These are phyloP conservation scores for Sphaerulina populicola DNA, from an alignment of 2,329 filamentous ascomycete genomes.

Conservation along the genomic window DNA sequence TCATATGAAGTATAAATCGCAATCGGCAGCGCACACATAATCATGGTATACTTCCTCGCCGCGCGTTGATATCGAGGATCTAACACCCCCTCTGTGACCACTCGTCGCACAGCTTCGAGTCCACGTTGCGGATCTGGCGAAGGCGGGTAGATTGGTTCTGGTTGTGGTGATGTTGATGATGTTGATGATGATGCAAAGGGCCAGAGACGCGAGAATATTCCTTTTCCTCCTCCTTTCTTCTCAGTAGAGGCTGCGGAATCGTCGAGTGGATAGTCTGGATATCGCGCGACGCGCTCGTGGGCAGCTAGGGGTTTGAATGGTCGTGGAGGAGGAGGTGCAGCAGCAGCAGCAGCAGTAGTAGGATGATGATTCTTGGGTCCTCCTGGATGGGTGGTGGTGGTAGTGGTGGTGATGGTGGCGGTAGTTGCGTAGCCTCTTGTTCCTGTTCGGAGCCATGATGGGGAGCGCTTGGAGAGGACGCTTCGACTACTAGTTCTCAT, in stretches of 20 bases:
- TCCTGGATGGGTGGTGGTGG: neutral
- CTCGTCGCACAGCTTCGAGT: slow-evolving; percentile 18
- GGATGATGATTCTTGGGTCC: no score
- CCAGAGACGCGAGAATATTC: slow-evolving; percentile 9
- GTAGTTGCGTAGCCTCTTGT: slow-evolving; percentile 1
- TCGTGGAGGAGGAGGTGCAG: slow-evolving; percentile 6
- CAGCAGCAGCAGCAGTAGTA: neutral
- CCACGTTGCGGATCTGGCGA: slow-evolving; percentile 19
- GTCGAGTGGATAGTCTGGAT: neutral
- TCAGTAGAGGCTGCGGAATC: no score
- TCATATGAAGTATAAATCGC: slow-evolving; percentile 25
- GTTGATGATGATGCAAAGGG: neutral
- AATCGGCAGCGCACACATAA: slow-evolving; percentile 26
- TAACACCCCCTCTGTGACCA: slow-evolving; percentile 22
- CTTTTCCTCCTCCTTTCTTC: neutral
- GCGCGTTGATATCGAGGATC: slow-evolving; percentile 25
- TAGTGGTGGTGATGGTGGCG: neutral
- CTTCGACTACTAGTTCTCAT: no score
- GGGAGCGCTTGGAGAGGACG: neutral
- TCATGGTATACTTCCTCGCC: slow-evolving; percentile 18
- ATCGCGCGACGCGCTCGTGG: slow-evolving; percentile 6
- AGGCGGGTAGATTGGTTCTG: neutral
- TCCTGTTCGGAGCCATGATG: neutral
- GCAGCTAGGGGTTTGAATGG: slow-evolving; percentile 3
- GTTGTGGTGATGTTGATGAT: no score